A percentile compares a stretch with the other conserved stretches of the same genome.
Evolutionary conservation across 441 rosid genomes (phyloP).

Genomic region (Euphorbia corollata): DNA sequence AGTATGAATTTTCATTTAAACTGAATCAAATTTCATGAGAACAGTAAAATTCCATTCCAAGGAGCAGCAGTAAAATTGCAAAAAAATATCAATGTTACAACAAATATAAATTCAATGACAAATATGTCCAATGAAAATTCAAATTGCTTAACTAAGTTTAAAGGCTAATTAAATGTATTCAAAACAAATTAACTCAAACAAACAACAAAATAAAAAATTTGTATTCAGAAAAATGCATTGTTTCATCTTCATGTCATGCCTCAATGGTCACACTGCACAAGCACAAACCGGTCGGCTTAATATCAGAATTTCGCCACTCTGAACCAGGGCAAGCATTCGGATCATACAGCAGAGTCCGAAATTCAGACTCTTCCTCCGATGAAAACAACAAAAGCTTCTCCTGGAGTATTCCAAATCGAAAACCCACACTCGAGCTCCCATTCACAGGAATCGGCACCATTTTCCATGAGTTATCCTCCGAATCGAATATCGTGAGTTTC

Average conservation of each 20-base stretch:
- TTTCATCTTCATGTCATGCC: conserved; percentile 25
- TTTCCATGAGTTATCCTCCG: conserved; percentile 73
- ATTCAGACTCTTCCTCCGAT: conserved; percentile 44
- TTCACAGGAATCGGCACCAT: conserved; percentile 74
- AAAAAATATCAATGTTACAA: neutral
- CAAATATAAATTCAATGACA: neutral
- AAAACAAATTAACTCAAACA: conserved; percentile 3
- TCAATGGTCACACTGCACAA: conserved; percentile 75
- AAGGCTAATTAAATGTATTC: neutral
- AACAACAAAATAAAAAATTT: neutral
- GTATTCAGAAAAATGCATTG: neutral
- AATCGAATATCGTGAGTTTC: conserved; percentile 60
- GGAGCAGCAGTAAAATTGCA: neutral
- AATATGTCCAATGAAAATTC: neutral
- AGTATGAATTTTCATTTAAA: too few relatives aligned
- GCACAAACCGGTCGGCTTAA: conserved; percentile 72
- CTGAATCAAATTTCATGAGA: too few relatives aligned
- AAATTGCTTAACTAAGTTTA: neutral
- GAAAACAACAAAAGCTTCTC: conserved; percentile 78
- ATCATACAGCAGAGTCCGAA: conserved; percentile 60
- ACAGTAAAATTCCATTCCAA: too few relatives aligned
- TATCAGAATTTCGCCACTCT: conserved; percentile 66
- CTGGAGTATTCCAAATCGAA: conserved; percentile 67
- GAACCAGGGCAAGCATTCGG: conserved; percentile 64
- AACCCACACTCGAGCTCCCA: conserved; percentile 66